These are phyloP conservation scores for Lactarius pseudohatsudake DNA, from an alignment of 768 basidiomycete genomes.

Conservation along the genomic window DNA sequence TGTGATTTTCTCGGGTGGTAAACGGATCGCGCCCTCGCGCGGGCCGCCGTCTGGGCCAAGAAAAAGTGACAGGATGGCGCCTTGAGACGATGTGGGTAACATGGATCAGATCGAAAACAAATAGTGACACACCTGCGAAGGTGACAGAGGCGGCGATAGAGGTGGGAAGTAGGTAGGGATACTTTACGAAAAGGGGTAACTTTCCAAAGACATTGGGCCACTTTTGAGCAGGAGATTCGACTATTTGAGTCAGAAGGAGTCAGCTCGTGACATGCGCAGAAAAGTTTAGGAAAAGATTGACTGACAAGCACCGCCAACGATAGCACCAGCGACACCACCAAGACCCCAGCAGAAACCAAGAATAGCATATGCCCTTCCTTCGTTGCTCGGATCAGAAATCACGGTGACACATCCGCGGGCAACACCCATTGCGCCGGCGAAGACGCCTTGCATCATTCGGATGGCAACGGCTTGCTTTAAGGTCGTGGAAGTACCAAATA, in stretches of 20 bases:
- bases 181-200: constrained; percentile 65
- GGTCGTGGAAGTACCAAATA: no score
- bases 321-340: no score
- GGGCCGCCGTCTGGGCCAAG: constrained; percentile 75
- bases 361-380: no score
- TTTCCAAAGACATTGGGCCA: constrained; percentile 77
- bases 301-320: no score
- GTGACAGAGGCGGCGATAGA: constrained; percentile 75
- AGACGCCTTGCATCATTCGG: no score
- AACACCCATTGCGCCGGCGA: no score
- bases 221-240: constrained; percentile 82
- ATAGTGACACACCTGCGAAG: constrained; percentile 54
- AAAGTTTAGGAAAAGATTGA: neutral
- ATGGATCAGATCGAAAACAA: no score
- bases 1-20: constrained; percentile 71
- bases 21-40: constrained; percentile 77
- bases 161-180: constrained; percentile 85
- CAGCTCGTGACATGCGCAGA: constrained; percentile 10
- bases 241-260: constrained; percentile 40
- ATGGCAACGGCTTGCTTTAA: no score
- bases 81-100: constrained; percentile 39
- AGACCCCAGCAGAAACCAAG: no score
- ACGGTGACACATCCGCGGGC: no score
- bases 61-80: constrained; percentile 84
- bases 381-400: constrained; percentile 42